A percentile compares a stretch with the other conserved stretches of the same genome.
Evolutionary conservation across 129 eudicot species (phyloP).

Genomic region (Tagetes patula): DNA sequence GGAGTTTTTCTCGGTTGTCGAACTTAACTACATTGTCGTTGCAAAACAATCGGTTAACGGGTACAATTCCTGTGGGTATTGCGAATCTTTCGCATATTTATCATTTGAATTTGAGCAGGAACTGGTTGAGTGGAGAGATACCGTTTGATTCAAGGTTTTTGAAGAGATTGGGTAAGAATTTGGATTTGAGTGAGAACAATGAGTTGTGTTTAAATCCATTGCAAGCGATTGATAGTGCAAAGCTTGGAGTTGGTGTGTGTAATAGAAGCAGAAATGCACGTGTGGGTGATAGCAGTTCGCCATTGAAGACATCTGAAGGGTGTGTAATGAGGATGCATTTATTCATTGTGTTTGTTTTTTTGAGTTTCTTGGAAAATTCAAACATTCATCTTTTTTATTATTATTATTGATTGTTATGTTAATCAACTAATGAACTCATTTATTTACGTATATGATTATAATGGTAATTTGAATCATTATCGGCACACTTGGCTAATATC

Average conservation of each 20-base stretch:
- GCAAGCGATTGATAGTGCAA: constrained; percentile 32
- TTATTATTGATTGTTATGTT: background rate
- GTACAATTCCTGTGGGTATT: constrained; percentile 57
- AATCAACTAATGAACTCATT: background rate
- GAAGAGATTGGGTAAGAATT: constrained; percentile 65
- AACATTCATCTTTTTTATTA: constrained; percentile 17
- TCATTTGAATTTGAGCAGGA: constrained; percentile 78
- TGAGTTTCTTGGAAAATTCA: constrained; percentile 29
- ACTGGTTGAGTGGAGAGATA: constrained; percentile 58
- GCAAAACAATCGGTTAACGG: constrained; percentile 67
- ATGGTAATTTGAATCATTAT: background rate
- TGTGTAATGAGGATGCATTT: constrained; percentile 26
- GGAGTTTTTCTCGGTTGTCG: constrained; percentile 36
- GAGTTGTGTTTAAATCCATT: constrained; percentile 67
- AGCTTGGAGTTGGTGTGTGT: constrained; percentile 52
- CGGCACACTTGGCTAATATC: no score
- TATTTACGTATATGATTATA: background rate
- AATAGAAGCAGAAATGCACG: constrained; percentile 38
- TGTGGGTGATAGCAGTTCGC: constrained; percentile 39
- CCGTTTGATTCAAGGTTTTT: constrained; percentile 70
- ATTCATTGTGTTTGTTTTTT: constrained; percentile 36
- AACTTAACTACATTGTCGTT: constrained; percentile 63
- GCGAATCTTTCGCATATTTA: constrained; percentile 55
- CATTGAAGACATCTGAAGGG: constrained; percentile 62
- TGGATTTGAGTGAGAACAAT: constrained; percentile 67